phyloP scores from a whole-genome alignment of 1,284 basidiomycete species.

The Porogramme epimiltina region DNA sequence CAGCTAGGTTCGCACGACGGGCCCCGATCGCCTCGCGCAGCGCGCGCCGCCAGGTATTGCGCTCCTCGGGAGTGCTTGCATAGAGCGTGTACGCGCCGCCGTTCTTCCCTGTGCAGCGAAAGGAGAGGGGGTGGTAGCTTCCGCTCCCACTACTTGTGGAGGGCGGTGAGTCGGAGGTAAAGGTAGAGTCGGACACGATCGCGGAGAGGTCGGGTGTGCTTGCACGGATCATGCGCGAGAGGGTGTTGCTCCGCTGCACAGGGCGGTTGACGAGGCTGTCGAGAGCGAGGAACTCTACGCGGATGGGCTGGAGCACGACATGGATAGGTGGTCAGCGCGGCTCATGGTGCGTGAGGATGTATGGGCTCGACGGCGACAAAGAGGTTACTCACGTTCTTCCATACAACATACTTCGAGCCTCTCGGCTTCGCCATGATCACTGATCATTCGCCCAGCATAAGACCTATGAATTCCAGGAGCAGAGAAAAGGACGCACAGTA shows the following conservation, averaged over 20 bases:
- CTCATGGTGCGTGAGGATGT: not conserved
- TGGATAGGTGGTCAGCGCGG: not conserved
- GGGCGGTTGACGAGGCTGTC: conserved; percentile 14
- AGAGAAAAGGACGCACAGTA: conserved; percentile 61
- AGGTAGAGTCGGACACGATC: conserved; percentile 35
- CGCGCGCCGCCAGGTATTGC: conserved; percentile 87
- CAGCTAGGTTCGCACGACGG: conserved; percentile 84
- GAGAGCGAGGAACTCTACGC: conserved; percentile 18
- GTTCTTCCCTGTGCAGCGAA: conserved; percentile 81
- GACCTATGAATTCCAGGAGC: no score
- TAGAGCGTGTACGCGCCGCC: conserved; percentile 86
- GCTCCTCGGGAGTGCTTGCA: conserved; percentile 72
- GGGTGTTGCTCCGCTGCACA: conserved; percentile 19
- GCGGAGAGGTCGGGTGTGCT: conserved; percentile 42
- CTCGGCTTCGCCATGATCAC: conserved; percentile 87
- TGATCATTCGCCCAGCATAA: no score
- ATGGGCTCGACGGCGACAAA: not conserved
- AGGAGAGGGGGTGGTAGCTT: conserved; percentile 68
- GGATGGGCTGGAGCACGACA: conserved; percentile 89
- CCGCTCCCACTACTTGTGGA: not conserved
- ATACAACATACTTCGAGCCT: conserved; percentile 79
- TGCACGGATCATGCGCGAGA: conserved; percentile 19
- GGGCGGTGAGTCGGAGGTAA: conserved; percentile 58
- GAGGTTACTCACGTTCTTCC: conserved; percentile 63
- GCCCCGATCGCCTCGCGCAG: conserved; percentile 86